Evolutionary conservation across 2,329 filamentous ascomycete genomes (phyloP), one percentile per base, ranked within the genome.

Genomic region (Aspergillus alliaceus): DNA sequence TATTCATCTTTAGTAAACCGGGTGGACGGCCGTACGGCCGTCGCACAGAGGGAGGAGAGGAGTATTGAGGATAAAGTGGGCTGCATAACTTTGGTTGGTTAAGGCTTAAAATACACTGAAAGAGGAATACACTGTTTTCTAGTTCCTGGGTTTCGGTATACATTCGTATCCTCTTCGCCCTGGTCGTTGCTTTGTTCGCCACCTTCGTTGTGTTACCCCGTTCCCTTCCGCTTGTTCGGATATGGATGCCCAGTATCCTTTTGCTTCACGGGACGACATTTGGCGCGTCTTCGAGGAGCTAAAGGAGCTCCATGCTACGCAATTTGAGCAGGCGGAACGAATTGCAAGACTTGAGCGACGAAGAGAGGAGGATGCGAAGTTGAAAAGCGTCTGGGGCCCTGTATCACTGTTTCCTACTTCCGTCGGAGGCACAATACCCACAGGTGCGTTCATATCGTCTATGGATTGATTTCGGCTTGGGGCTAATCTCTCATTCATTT

Each of bases 351-450:
- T 89, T 58, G 86, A 89, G 70, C 80, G 84, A 57, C 81, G 82
- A 59, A 82, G 83, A 58, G 84, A 87, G 63, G 85, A 87, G 64
- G 85, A 87, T 74, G 81, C 82, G 55, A 79, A 82, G 62, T 75
- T 87, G 74, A 96, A 93, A 75, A 96, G 90, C 59, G 90, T 96
- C 56, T 99, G 95, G 95, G 86, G 85, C 49, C 88, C 89, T 63
- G 78, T 82, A 48, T 96, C 93, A 55, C 93, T 93, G 15, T 97
- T 97, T 71, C 92, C 93, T n/a, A 88, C 88, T 63, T 86, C 92
- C 37, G 75, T 96, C 57, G 87, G 89, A 65, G 90, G 90, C 54
- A 93, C 91, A 46, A 89, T 92, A 53, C 90, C 96, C 72, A 90
- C 96, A 79, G 91, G 93, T 96, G 77, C 75, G 85, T 71, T 39